Evolutionary conservation across 2,329 filamentous ascomycete genomes (phyloP).

Genomic region (Pseudogymnoascus sp.): DNA sequence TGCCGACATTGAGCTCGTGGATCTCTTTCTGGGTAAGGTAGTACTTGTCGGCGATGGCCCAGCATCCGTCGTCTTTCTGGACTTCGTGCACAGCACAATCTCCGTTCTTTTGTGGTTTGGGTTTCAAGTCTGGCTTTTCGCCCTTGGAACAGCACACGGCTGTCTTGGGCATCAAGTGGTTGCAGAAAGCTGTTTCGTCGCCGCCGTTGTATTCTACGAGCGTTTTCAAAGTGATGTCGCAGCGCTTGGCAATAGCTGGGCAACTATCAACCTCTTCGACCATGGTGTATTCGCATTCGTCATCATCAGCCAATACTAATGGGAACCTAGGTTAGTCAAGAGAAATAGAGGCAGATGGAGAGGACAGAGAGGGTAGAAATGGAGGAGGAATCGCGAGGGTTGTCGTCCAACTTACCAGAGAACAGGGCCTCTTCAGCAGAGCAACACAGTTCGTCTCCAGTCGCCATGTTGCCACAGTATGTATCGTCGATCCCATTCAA

Average conservation of each 20-base stretch:
- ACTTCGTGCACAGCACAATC: background rate
- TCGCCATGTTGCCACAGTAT: no score
- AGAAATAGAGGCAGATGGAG: no score
- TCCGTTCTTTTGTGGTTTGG: constrained; percentile 25
- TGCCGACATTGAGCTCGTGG: constrained; percentile 5
- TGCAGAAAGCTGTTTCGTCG: constrained; percentile 24
- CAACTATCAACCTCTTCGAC: constrained; percentile 25
- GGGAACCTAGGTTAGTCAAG: no score
- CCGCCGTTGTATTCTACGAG: constrained; percentile 26
- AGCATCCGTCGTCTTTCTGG: background rate
- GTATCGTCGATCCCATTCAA: no score
- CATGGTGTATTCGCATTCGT: constrained; percentile 3
- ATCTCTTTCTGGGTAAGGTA: background rate
- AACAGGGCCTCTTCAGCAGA: no score
- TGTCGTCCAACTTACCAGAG: no score
- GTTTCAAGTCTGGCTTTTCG: background rate
- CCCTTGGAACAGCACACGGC: background rate
- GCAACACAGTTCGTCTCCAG: no score
- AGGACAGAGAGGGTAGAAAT: no score
- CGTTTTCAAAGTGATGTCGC: constrained; percentile 20
- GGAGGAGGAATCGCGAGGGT: no score
- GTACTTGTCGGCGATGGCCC: background rate
- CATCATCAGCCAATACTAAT: no score
- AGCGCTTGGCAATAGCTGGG: constrained; percentile 21
- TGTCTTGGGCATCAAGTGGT: constrained; percentile 23